Conservation (phyloP, 192 early-diverging fungal genomes). For the Obelidium mucronatum region DNA sequence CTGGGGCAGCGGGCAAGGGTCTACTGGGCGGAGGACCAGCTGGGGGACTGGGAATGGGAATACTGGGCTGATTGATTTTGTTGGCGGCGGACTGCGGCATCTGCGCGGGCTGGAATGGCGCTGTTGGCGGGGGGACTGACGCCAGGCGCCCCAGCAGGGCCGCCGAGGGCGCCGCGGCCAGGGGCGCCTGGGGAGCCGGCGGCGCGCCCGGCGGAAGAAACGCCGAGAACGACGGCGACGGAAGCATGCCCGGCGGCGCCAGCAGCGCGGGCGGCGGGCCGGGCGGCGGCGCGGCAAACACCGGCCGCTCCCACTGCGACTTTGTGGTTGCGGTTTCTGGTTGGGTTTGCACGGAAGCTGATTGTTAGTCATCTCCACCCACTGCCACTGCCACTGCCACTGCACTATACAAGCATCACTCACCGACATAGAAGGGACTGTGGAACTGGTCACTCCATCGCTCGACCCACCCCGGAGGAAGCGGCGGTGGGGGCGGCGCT, state of each 20-base stretch:
- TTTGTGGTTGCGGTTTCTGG: slow-evolving; percentile 6
- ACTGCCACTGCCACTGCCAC: not conserved
- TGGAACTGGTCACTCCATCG: not conserved
- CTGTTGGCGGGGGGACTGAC: not conserved
- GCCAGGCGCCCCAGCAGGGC: too few species aligned
- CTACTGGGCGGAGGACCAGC: not conserved
- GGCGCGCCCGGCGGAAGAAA: too few species aligned
- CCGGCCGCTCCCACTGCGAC: not conserved
- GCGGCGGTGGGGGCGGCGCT: not conserved
- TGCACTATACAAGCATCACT: not conserved
- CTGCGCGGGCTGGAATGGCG: not conserved
- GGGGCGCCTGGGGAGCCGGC: not conserved
- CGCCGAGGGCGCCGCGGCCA: not conserved
- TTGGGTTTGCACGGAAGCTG: not conserved
- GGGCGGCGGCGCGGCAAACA: not conserved
- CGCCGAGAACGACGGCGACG: not conserved
- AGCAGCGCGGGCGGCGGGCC: not conserved
- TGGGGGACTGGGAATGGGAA: not conserved
- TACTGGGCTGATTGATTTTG: not conserved
- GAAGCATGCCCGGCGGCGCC: not conserved
- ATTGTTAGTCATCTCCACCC: not conserved
- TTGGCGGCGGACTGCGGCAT: not conserved
- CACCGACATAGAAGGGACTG: slow-evolving; percentile 10
- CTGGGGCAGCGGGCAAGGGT: not conserved
- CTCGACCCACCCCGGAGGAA: slow-evolving; percentile 20